Evolutionary conservation across 495 filamentous ascomycete genomes (phyloP), one percentile per base, ranked within the genome.

Genomic region (Daldinia decipiens): DNA sequence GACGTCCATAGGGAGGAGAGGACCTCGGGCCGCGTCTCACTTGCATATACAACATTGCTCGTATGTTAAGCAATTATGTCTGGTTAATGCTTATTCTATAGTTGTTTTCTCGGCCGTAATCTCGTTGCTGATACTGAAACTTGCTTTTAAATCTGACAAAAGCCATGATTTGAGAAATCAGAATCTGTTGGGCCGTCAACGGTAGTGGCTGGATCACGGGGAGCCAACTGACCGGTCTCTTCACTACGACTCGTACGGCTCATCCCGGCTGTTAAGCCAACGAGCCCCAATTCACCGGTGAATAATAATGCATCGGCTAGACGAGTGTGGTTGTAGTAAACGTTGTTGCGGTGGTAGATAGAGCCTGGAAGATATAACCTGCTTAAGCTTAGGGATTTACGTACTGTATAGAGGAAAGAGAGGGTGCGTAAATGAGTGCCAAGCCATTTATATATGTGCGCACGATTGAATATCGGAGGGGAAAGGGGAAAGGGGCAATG

Each of bases 251-350:
- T 53, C 58, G 69, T 53, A 24, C 61, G 50, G 50, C 32, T 24
- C 13, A 43, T 32, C 40, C 39, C 36, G 54, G 40, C 19, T 52
- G 62, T 55, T 24, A 53, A 61, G 21, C 32, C 34, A 32, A 39
- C 51, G n/a, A 55, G 17, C 29, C 31, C 21, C 60, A 47, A 5
- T 60, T 54, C 45, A 73, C 70, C 70, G 65, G 70, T 65, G 43
- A 11, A 24, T 47, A 19, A 47, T 47, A 21, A 47, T 24, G 11
- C 43, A 47, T 24, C 11, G 19, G 19, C 43, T 21, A 21, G 43
- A 24, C 19, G 17, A 47, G 43, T 12, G 43, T 24, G 43, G 43
- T 24, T 47, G 19, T 21, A 47, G 21, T 24, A 21, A 11, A 21
- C 43, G 4, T 47, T 19, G 3, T 9, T 24, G 9, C 9, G 9